phyloP scores from a whole-genome alignment of 2,329 filamentous ascomycete species.

The Ophiocordyceps camponoti-saundersi region DNA sequence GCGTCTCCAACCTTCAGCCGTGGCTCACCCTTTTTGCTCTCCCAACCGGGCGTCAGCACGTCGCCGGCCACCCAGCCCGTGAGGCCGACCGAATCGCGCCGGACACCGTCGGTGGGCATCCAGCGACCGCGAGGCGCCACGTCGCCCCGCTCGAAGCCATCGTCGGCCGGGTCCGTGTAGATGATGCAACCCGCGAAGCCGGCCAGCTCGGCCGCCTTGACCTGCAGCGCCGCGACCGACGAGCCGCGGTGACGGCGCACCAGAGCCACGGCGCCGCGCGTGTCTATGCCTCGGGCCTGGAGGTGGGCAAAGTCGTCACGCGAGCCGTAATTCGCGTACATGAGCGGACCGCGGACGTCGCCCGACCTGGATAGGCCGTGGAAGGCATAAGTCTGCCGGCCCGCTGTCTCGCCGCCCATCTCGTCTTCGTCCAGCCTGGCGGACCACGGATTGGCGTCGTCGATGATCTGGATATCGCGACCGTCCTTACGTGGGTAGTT shows the following conservation, averaged over 20 bases:
- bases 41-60: constrained; percentile 78
- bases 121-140: constrained; percentile 62
- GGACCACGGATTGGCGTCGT: constrained; percentile 53
- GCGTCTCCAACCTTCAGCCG: constrained; percentile 55
- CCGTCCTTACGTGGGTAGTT: constrained; percentile 75
- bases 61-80: constrained; percentile 77
- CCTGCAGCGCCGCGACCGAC: constrained; percentile 57
- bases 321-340: constrained; percentile 88
- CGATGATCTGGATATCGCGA: constrained; percentile 64
- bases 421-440: constrained; percentile 70
- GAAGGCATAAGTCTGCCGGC: constrained; percentile 60
- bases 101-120: constrained; percentile 68
- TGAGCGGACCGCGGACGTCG: constrained; percentile 67
- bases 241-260: constrained; percentile 67
- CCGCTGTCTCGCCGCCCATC: constrained; percentile 41
- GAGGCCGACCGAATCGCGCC: constrained; percentile 65
- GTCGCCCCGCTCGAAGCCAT: constrained; percentile 60
- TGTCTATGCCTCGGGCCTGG: constrained; percentile 51
- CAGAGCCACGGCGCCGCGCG: constrained; percentile 67
- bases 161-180: constrained; percentile 78
- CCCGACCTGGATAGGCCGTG: constrained; percentile 81
- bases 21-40: constrained; percentile 48
- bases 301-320: constrained; percentile 66
- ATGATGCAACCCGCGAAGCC: constrained; percentile 80
- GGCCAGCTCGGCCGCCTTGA: constrained; percentile 76